Conservation (phyloP, 2,329 filamentous ascomycete genomes). For the Penicillium sp. region DNA sequence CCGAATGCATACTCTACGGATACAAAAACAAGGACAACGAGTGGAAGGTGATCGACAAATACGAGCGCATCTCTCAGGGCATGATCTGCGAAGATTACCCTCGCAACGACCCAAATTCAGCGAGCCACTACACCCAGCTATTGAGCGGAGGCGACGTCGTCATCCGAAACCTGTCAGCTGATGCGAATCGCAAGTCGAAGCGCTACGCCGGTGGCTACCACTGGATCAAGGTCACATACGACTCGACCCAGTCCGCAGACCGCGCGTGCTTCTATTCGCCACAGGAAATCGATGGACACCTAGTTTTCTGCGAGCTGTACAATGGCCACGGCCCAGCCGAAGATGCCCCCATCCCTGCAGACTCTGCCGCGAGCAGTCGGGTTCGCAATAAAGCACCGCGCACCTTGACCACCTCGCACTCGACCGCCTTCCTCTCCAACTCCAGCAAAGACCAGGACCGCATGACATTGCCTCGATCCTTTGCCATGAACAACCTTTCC, state of each 20-base stretch:
- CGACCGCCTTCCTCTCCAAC: constrained; percentile 34
- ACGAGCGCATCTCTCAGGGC: constrained; percentile 76
- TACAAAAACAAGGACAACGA: constrained; percentile 67
- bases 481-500: constrained; percentile 40
- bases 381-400: constrained; percentile 33
- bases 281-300: constrained; percentile 67
- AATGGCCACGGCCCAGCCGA: constrained; percentile 62
- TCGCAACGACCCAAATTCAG: constrained; percentile 72
- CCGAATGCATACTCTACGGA: constrained; percentile 82
- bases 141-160: constrained; percentile 72
- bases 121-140: constrained; percentile 68
- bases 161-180: constrained; percentile 66
- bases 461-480: constrained; percentile 42
- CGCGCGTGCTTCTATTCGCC: constrained; percentile 69
- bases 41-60: constrained; percentile 87
- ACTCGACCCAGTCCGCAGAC: constrained; percentile 69
- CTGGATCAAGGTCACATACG: constrained; percentile 88
- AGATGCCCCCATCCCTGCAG: constrained; percentile 63
- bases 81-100: constrained; percentile 91
- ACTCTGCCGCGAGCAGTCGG: constrained; percentile 28
- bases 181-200: constrained; percentile 77
- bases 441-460: constrained; percentile 34
- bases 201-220: constrained; percentile 79
- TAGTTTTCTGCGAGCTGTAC: constrained; percentile 71
- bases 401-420: constrained; percentile 39